Evolutionary conservation across 768 basidiomycete species (phyloP).

Genomic region (Nidularia pulvinata): DNA sequence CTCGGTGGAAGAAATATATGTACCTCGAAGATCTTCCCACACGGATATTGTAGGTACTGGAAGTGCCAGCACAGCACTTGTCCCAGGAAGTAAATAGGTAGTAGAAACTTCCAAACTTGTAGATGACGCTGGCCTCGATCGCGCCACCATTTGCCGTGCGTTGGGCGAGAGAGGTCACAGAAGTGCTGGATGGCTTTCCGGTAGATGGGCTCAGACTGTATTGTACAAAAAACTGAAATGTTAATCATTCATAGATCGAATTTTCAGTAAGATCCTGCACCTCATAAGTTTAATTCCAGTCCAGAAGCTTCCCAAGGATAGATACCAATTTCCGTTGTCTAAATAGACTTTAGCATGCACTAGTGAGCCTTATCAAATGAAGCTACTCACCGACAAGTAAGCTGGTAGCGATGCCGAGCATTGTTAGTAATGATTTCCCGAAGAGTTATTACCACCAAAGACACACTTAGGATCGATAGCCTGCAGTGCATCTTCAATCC

Average conservation of each 20-base stretch:
- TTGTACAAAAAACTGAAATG: neutral
- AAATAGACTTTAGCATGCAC: slow-evolving; percentile 5
- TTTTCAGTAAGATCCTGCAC: too few species aligned
- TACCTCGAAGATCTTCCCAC: slow-evolving; percentile 49
- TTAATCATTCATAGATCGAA: neutral
- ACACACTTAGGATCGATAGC: slow-evolving; percentile 55
- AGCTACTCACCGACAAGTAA: slow-evolving; percentile 22
- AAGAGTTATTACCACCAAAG: too few species aligned
- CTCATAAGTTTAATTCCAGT: slow-evolving; percentile 45
- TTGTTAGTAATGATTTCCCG: too few species aligned
- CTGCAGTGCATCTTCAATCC: slow-evolving; percentile 15
- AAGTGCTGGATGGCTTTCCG: slow-evolving; percentile 33
- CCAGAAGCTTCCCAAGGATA: slow-evolving; percentile 57
- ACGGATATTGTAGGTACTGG: slow-evolving; percentile 59
- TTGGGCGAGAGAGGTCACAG: slow-evolving; percentile 41
- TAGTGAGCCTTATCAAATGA: neutral
- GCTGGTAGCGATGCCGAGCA: slow-evolving; percentile 7
- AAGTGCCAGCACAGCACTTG: slow-evolving; percentile 47
- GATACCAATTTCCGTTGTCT: slow-evolving; percentile 42
- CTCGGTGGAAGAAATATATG: slow-evolving; percentile 5
- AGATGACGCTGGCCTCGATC: slow-evolving; percentile 48
- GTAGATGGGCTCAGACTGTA: slow-evolving; percentile 34
- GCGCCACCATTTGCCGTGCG: slow-evolving; percentile 42
- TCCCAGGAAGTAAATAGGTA: slow-evolving; percentile 62
- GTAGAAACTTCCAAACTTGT: slow-evolving; percentile 40